Conservation (phyloP, 257 asterid species). For the Solanum pimpinellifolium region DNA sequence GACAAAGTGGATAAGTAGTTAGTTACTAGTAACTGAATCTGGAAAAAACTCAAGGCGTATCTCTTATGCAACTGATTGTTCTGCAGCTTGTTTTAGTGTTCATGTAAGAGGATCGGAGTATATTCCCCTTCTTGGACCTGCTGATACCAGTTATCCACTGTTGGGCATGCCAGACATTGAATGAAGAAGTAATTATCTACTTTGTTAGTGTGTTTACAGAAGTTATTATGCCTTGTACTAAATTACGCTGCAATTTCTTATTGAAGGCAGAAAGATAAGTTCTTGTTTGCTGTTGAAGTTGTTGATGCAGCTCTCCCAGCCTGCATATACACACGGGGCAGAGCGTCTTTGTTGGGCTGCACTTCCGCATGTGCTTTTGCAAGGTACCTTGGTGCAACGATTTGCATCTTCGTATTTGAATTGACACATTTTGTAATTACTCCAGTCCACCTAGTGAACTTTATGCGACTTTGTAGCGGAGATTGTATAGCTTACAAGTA, state of each 20-base stretch:
- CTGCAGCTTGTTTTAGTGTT: conserved; percentile 88
- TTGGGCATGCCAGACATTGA: conserved; percentile 40
- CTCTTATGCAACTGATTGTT: conserved; percentile 3
- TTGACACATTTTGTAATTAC: neutral
- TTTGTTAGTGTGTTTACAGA: neutral
- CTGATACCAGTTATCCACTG: conserved; percentile 36
- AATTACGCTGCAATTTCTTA: neutral
- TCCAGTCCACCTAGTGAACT: neutral
- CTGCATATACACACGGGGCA: neutral
- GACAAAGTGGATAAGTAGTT: neutral
- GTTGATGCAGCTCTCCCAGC: neutral
- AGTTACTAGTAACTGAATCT: neutral
- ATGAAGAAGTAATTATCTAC: conserved; percentile 3
- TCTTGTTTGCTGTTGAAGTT: neutral
- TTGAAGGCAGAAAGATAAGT: neutral
- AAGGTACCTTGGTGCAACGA: neutral
- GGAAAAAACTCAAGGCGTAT: neutral
- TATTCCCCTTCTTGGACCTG: conserved; percentile 66
- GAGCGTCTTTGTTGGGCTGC: neutral
- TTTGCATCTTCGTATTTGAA: neutral
- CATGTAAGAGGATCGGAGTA: conserved; percentile 95
- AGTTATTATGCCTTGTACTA: neutral
- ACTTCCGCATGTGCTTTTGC: neutral
- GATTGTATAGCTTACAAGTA: neutral
- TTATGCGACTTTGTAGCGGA: neutral